These are phyloP conservation scores for Hylodesmum podocarpum DNA, from an alignment of 306 rosid species.

Conservation along the genomic window DNA sequence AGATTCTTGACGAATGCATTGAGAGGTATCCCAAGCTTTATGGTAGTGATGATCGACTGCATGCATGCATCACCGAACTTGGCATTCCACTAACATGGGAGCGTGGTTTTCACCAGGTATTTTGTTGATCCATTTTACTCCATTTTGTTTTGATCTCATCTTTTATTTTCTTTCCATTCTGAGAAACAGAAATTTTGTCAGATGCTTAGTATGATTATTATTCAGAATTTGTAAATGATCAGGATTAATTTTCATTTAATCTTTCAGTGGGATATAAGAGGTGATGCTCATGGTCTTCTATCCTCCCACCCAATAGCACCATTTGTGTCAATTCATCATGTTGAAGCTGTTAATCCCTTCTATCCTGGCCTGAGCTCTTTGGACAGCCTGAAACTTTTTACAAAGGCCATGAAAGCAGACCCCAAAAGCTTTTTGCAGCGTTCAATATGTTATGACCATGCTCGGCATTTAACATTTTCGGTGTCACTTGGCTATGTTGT, in stretches of 20 bases:
- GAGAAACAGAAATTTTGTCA: neutral
- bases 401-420: conserved; percentile 64
- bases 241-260: conserved; percentile 8
- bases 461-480: conserved; percentile 50
- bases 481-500: conserved; percentile 72
- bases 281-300: conserved; percentile 73
- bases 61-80: conserved; percentile 81
- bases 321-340: conserved; percentile 77
- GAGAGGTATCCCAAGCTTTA: conserved; percentile 78
- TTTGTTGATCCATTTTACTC: neutral
- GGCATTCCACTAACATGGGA: conserved; percentile 71
- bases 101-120: conserved; percentile 82
- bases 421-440: conserved; percentile 71
- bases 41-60: conserved; percentile 83
- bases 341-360: conserved; percentile 71
- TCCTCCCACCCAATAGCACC: conserved; percentile 82
- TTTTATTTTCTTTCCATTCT: conserved; percentile 9
- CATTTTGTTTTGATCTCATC: neutral
- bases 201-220: conserved; percentile 11
- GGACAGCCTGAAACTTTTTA: conserved; percentile 66
- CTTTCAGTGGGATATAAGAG: conserved; percentile 73
- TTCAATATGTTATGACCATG: conserved; percentile 63
- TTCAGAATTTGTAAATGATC: conserved; percentile 22
- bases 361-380: conserved; percentile 67
- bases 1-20: conserved; percentile 65